Conservation (phyloP, 2,329 filamentous ascomycete genomes). For the Xylariaceae sp. region DNA sequence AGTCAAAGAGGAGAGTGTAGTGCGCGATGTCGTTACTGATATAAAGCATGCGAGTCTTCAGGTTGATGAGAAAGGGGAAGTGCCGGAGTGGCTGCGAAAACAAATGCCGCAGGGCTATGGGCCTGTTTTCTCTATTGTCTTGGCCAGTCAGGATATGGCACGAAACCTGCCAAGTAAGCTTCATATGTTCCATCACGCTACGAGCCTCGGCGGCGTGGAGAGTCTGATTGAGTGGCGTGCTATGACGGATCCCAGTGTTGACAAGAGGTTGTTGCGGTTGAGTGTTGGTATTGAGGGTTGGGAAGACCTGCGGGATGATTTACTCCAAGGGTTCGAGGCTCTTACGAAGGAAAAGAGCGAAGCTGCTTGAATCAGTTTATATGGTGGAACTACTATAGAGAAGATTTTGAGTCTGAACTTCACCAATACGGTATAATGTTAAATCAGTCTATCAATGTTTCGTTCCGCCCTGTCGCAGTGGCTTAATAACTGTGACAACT, state of each 20-base stretch:
- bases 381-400: no score
- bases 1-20: slow-evolving; percentile 33
- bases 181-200: slow-evolving; percentile 86
- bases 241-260: slow-evolving; percentile 75
- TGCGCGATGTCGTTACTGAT: slow-evolving; percentile 53
- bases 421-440: no score
- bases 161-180: slow-evolving; percentile 72
- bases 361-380: background rate
- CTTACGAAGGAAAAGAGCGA: slow-evolving; percentile 37
- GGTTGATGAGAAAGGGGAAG: slow-evolving; percentile 26
- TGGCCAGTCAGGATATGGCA: slow-evolving; percentile 59
- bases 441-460: no score
- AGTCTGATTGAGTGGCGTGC: slow-evolving; percentile 94
- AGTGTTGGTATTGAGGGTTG: slow-evolving; percentile 84
- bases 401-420: no score
- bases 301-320: slow-evolving; percentile 77
- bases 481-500: no score
- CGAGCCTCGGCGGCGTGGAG: slow-evolving; percentile 89
- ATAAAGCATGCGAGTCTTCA: slow-evolving; percentile 81
- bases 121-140: slow-evolving; percentile 76
- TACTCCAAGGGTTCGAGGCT: slow-evolving; percentile 62
- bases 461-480: no score
- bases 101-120: slow-evolving; percentile 94
- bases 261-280: slow-evolving; percentile 69
- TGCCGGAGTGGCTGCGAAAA: slow-evolving; percentile 62